Evolutionary conservation across 495 filamentous ascomycete species (phyloP).

Genomic region (Talaromyces nanjingensis): DNA sequence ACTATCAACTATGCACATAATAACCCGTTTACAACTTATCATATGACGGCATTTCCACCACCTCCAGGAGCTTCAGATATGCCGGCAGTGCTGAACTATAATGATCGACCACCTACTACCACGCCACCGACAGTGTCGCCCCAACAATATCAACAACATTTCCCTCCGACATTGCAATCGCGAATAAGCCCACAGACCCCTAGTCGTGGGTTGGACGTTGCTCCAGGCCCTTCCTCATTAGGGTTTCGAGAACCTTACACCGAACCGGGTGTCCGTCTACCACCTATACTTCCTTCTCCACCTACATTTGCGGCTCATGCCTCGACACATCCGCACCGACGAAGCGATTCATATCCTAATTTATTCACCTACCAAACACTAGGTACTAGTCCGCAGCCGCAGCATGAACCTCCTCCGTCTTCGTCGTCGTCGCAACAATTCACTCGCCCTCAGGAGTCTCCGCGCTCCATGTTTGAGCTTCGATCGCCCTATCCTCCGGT

Average conservation of each 20-base stretch:
- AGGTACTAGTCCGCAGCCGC: conserved; percentile 13
- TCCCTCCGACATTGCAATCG: conserved; percentile 20
- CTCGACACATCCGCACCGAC: conserved; percentile 27
- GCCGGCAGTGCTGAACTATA: background rate
- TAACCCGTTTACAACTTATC: conserved; percentile 1
- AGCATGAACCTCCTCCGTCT: conserved; percentile 3
- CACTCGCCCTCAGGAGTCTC: conserved; percentile 4
- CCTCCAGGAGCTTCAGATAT: background rate
- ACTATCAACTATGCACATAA: background rate
- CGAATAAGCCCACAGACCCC: conserved; percentile 20
- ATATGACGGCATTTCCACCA: background rate
- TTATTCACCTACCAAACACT: conserved; percentile 5
- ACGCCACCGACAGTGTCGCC: conserved; percentile 29
- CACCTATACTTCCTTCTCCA: conserved; percentile 33
- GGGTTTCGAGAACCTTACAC: conserved; percentile 27
- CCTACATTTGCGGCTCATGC: conserved; percentile 14
- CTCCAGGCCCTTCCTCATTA: conserved; percentile 20
- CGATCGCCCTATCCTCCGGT: conserved; percentile 2
- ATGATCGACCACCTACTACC: conserved; percentile 3
- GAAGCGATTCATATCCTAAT: conserved; percentile 33
- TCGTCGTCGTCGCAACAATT: background rate
- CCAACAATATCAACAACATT: conserved; percentile 27
- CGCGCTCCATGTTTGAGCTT: conserved; percentile 7
- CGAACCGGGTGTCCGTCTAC: conserved; percentile 35
- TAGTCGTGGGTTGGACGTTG: conserved; percentile 19